Conservation (phyloP, 1,284 basidiomycete species). For the Malassezia sympodialis region DNA sequence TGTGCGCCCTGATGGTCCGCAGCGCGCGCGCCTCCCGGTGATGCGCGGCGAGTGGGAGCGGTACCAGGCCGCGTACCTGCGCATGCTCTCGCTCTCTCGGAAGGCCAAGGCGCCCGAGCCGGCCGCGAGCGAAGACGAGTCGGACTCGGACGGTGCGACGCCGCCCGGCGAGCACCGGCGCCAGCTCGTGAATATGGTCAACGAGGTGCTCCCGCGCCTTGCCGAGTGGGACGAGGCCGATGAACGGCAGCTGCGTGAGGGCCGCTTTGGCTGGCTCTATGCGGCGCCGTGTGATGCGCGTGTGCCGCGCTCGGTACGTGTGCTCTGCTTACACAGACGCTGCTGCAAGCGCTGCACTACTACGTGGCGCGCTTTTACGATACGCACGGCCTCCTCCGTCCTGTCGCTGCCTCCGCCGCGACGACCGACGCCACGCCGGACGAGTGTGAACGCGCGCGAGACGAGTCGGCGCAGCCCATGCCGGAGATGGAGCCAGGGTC, state of each 20-base stretch:
- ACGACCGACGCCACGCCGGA: not conserved
- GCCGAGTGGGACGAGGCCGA: conserved; percentile 5
- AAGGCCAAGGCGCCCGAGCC: not conserved
- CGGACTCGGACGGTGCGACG: not conserved
- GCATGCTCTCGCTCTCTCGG: not conserved
- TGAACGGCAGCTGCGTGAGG: not conserved
- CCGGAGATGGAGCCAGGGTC: conserved; percentile 7
- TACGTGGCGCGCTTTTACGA: conserved; percentile 9
- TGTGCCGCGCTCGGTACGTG: not conserved
- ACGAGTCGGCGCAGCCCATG: not conserved
- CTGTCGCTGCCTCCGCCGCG: not conserved
- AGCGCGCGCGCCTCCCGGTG: conserved; percentile 6
- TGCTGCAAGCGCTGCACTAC: conserved; percentile 11
- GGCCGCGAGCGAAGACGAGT: not conserved
- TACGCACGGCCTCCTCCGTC: not conserved
- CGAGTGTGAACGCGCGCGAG: not conserved
- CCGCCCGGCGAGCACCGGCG: not conserved
- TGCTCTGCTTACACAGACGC: not conserved
- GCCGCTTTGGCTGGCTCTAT: conserved; percentile 7
- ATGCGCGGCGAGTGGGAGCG: conserved; percentile 10
- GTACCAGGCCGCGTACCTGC: not conserved
- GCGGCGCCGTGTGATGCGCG: not conserved
- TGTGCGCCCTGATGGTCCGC: not conserved
- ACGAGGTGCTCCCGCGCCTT: not conserved
- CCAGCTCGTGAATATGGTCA: not conserved